Conservation (phyloP, 2,329 filamentous ascomycete genomes). For the Colletotrichum australisinense region DNA sequence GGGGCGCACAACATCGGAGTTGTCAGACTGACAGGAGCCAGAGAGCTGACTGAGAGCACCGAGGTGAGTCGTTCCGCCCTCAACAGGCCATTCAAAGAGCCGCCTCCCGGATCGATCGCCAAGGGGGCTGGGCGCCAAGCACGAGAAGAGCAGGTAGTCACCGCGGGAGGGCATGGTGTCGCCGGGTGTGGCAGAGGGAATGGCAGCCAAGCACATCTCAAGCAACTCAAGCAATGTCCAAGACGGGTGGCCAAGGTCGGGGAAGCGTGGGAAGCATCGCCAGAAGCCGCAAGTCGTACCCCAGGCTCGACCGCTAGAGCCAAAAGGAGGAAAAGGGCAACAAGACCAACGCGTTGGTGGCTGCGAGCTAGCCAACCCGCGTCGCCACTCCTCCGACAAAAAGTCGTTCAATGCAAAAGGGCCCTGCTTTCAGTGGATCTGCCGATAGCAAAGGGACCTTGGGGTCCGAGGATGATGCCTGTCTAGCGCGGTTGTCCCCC, state of each 20-base stretch:
- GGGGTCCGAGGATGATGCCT: conserved; percentile 10
- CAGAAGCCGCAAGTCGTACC: background rate
- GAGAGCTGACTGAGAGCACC: background rate
- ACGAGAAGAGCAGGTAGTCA: background rate
- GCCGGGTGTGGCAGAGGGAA: background rate
- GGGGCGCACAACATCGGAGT: background rate
- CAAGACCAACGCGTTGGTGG: background rate
- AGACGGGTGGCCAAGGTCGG: conserved; percentile 31
- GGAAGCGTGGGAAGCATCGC: conserved; percentile 2
- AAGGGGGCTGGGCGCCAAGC: conserved; percentile 27
- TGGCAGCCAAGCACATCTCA: conserved; percentile 15
- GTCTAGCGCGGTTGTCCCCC: conserved; percentile 16
- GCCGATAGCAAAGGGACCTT: conserved; percentile 33
- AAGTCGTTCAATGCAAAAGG: conserved; percentile 15
- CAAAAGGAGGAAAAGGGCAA: background rate
- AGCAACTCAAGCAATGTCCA: conserved; percentile 28
- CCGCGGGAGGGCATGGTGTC: background rate
- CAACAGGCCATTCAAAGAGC: background rate
- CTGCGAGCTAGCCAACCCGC: background rate
- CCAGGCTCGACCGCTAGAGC: background rate
- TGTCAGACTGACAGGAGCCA: background rate
- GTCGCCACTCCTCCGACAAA: conserved; percentile 17
- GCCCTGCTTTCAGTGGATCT: conserved; percentile 14
- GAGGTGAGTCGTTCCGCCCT: background rate
- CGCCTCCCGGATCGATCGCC: conserved; percentile 28